Conservation (phyloP, 192 early-diverging fungal genomes). For the Entophlyctis luteolus region DNA sequence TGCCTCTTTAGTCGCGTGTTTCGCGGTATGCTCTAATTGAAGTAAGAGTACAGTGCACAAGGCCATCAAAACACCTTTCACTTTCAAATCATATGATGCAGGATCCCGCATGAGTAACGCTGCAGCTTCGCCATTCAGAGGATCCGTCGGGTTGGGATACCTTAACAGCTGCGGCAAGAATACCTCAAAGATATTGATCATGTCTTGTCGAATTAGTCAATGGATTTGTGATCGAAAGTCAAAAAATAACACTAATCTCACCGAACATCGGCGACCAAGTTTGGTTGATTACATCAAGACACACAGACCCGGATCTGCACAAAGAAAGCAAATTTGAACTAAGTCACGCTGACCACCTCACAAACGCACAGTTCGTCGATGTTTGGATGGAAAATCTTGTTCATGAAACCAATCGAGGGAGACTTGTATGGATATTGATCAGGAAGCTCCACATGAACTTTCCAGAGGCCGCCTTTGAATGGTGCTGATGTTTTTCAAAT, state of each 20-base stretch:
- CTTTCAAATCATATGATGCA: conserved; percentile 83
- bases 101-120: conserved; percentile 95
- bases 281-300: conserved; percentile 99
- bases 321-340: not conserved
- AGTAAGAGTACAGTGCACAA: not conserved
- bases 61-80: conserved; percentile 65
- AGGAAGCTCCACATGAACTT: conserved; percentile 96
- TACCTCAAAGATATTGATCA: conserved; percentile 99
- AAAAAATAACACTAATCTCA: conserved; percentile 34
- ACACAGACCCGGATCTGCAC: conserved; percentile 91
- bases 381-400: conserved; percentile 99
- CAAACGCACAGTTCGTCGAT: conserved; percentile 89
- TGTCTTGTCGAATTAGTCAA: conserved; percentile 55
- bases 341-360: not conserved
- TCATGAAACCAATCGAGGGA: conserved; percentile 98
- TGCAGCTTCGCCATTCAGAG: conserved; percentile 97
- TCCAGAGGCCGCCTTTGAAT: conserved; percentile 92
- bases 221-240: not conserved
- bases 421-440: conserved; percentile 99
- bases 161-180: conserved; percentile 96
- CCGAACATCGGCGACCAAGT: conserved; percentile 99
- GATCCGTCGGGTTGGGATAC: conserved; percentile 99
- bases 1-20: conserved; percentile 82
- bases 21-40: conserved; percentile 70
- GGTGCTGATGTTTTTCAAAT: conserved; percentile 71